Evolutionary conservation across 345 rosid species (phyloP).

Genomic region (Sisymbrium altissimum): DNA sequence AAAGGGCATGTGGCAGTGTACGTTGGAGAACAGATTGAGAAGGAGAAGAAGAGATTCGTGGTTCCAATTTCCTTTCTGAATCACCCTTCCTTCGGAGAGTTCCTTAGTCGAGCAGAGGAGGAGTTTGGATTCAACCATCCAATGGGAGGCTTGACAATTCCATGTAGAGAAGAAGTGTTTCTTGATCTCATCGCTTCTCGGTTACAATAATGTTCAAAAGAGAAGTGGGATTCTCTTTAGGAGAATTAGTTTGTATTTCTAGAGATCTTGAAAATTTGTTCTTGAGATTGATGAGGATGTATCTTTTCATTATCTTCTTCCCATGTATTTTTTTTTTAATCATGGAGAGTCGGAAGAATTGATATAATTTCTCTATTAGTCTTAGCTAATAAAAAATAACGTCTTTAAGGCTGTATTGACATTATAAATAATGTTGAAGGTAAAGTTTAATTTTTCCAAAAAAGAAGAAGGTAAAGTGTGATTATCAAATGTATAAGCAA

Average conservation of each 20-base stretch:
- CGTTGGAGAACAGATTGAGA: constrained; percentile 43
- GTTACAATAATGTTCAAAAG: not conserved
- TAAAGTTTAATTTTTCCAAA: too few species aligned
- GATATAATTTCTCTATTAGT: not conserved
- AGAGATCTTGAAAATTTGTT: constrained; percentile 3
- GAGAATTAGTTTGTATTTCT: not conserved
- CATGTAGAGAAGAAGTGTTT: constrained; percentile 42
- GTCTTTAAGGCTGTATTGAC: not conserved
- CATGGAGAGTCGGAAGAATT: constrained; percentile 17
- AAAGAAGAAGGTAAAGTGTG: too few species aligned
- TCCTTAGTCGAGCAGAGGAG: constrained; percentile 46
- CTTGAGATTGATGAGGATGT: constrained; percentile 5
- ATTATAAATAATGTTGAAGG: not conserved
- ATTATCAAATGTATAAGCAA: not conserved
- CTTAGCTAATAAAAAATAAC: not conserved
- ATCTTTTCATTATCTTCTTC: constrained; percentile 9
- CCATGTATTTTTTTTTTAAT: constrained; percentile 17
- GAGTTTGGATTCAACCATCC: constrained; percentile 53
- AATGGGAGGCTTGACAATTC: constrained; percentile 48
- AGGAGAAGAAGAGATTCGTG: constrained; percentile 39
- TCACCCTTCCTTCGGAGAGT: constrained; percentile 41
- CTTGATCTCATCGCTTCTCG: constrained; percentile 33
- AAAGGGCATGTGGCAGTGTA: constrained; percentile 46
- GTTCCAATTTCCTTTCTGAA: constrained; percentile 45
- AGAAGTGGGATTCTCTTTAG: not conserved